Conservation (phyloP, 2,329 filamentous ascomycete genomes). For the Xylaria sp. region DNA sequence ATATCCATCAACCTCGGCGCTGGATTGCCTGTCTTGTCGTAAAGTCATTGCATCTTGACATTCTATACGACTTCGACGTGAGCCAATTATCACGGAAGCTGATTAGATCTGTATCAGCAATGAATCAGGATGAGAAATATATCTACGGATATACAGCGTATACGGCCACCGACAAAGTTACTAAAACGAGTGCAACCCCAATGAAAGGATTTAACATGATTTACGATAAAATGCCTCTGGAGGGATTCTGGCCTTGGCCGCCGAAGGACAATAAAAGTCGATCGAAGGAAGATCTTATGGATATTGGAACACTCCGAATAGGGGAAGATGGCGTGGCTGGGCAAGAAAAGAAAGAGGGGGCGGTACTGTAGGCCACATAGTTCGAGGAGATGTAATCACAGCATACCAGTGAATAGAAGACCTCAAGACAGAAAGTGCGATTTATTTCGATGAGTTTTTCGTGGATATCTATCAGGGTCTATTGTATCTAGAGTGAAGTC, state of each 20-base stretch:
- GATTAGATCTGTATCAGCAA: neutral
- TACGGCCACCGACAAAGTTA: neutral
- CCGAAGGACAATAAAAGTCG: neutral
- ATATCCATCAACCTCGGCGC: conserved; percentile 5
- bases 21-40: conserved; percentile 10
- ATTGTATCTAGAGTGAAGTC: neutral
- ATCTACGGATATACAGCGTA: conserved; percentile 3
- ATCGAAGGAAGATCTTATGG: conserved; percentile 9
- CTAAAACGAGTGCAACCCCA: neutral
- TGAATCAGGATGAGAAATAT: neutral
- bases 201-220: conserved; percentile 19
- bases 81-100: conserved; percentile 1
- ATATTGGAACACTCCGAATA: neutral
- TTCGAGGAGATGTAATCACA: neutral
- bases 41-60: neutral
- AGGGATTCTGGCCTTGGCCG: conserved; percentile 28
- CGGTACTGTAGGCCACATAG: neutral
- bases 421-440: neutral
- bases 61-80: conserved; percentile 5
- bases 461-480: neutral
- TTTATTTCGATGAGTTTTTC: neutral
- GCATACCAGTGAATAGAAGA: neutral
- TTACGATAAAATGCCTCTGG: conserved; percentile 25
- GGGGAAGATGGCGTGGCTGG: neutral
- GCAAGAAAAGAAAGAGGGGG: neutral